Percentiles rank a stretch among this genome's conserved stretches.
Conservation (phyloP, 805 yeast species). For the Sugiyamaella qingdaonensis region DNA sequence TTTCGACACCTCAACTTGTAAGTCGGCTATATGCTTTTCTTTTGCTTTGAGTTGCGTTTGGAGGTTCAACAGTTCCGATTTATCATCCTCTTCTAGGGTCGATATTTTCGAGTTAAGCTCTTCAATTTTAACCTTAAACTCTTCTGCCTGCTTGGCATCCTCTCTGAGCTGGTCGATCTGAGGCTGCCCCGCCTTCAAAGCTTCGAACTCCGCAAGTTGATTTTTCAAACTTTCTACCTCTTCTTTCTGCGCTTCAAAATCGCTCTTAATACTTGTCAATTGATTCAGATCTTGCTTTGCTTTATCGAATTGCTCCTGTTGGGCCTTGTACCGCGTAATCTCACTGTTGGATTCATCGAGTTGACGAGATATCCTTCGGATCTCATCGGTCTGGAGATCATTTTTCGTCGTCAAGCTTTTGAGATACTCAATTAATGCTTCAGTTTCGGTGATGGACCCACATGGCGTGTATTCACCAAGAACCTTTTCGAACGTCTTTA, state of each 20-base stretch:
- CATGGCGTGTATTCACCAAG: slow-evolving; percentile 79
- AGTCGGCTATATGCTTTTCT: too few species aligned
- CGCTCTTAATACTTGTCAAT: neutral
- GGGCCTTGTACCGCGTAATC: neutral
- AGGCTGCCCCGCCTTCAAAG: neutral
- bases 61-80: neutral
- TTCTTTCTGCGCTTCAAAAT: slow-evolving; percentile 7
- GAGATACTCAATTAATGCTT: slow-evolving; percentile 64
- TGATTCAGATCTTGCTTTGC: neutral
- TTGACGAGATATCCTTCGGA: slow-evolving; percentile 43
- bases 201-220: neutral
- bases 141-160: neutral
- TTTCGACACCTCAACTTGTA: too few species aligned
- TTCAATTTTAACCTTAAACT: neutral
- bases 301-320: neutral
- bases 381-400: slow-evolving; percentile 58
- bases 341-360: neutral
- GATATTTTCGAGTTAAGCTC: slow-evolving; percentile 4
- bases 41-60: too few species aligned
- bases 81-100: neutral
- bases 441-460: slow-evolving; percentile 67
- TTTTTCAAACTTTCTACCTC: neutral
- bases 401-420: slow-evolving; percentile 58
- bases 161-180: neutral
- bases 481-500: slow-evolving; percentile 61